Evolutionary conservation across 1,139 yeast species (phyloP).

Genomic region (Blastobotrys buckinghamii): DNA sequence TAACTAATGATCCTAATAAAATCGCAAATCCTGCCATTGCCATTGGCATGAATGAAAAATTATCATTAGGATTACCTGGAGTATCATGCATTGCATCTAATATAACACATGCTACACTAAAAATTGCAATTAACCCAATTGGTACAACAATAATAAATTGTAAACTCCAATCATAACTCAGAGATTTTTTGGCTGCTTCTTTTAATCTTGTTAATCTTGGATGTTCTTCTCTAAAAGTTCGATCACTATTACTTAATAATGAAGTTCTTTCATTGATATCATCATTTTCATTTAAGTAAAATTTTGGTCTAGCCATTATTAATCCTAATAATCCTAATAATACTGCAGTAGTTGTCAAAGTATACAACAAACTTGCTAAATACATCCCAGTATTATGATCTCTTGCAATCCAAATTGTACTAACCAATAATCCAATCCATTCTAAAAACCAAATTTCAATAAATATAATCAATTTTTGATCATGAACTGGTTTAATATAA

Average conservation of each 20-base stretch:
- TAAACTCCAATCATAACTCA: conserved; percentile 72
- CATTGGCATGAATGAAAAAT: conserved; percentile 45
- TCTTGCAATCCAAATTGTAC: conserved; percentile 42
- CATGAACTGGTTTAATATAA: conserved; percentile 54
- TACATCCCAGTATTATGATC: conserved; percentile 57
- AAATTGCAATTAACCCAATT: conserved; percentile 47
- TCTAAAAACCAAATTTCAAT: conserved; percentile 49
- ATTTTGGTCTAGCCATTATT: conserved; percentile 25
- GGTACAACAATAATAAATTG: conserved; percentile 70
- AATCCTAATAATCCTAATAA: conserved; percentile 50
- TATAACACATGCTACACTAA: conserved; percentile 41
- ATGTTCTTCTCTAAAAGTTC: background rate
- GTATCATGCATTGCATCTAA: conserved; percentile 65
- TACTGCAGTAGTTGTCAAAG: conserved; percentile 46
- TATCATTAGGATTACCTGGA: conserved; percentile 46
- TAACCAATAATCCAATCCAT: conserved; percentile 52
- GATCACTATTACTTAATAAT: background rate
- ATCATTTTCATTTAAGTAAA: background rate
- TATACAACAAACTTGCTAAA: conserved; percentile 45
- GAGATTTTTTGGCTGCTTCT: conserved; percentile 15
- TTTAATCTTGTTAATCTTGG: conserved; percentile 4
- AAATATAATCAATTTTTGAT: conserved; percentile 64
- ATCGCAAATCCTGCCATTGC: conserved; percentile 37
- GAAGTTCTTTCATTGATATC: conserved; percentile 1
- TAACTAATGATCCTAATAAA: conserved; percentile 48